A percentile compares a stretch with the other conserved stretches of the same genome.
Evolutionary conservation across 2,329 filamentous ascomycete genomes (phyloP).

Genomic region (Alternaria burnsii): DNA sequence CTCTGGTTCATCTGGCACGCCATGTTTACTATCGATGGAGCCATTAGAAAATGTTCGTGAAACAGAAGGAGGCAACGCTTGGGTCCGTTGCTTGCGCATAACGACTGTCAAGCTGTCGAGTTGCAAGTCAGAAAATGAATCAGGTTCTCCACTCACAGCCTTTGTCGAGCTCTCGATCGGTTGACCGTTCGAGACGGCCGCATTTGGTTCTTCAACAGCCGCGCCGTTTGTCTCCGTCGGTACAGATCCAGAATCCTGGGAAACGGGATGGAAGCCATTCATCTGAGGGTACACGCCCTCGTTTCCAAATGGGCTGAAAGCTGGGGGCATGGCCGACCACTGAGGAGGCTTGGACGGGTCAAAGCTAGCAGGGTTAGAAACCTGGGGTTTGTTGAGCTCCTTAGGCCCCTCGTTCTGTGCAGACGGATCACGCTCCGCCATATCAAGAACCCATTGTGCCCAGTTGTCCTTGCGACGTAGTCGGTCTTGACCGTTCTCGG

Average conservation of each 20-base stretch:
- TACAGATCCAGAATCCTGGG: slow-evolving; percentile 22
- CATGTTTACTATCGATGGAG: slow-evolving; percentile 61
- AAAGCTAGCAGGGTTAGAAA: slow-evolving; percentile 49
- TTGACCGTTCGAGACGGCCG: slow-evolving; percentile 36
- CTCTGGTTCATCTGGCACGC: slow-evolving; percentile 59
- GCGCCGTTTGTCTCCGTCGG: slow-evolving; percentile 34
- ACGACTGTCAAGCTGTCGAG: slow-evolving; percentile 63
- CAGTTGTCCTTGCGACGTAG: slow-evolving; percentile 78
- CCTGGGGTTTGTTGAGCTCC: slow-evolving; percentile 52
- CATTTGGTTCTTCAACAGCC: slow-evolving; percentile 31
- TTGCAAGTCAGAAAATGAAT: slow-evolving; percentile 63
- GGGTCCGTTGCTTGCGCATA: slow-evolving; percentile 55
- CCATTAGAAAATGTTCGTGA: slow-evolving; percentile 64
- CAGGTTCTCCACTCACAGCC: slow-evolving; percentile 47
- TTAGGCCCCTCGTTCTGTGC: slow-evolving; percentile 78
- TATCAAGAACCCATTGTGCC: slow-evolving; percentile 79
- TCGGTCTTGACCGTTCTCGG: slow-evolving; percentile 80
- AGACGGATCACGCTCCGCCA: slow-evolving; percentile 74
- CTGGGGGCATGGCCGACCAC: slow-evolving; percentile 39
- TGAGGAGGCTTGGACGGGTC: slow-evolving; percentile 41
- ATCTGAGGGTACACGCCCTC: slow-evolving; percentile 37
- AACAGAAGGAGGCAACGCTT: slow-evolving; percentile 40
- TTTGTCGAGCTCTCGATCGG: slow-evolving; percentile 39
- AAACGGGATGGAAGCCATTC: slow-evolving; percentile 39
- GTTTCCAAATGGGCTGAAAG: slow-evolving; percentile 29